Evolutionary conservation across 129 eudicot species (phyloP), one percentile per base, ranked within the genome.

Genomic region (Chrysanthemum lavandulifolium): DNA sequence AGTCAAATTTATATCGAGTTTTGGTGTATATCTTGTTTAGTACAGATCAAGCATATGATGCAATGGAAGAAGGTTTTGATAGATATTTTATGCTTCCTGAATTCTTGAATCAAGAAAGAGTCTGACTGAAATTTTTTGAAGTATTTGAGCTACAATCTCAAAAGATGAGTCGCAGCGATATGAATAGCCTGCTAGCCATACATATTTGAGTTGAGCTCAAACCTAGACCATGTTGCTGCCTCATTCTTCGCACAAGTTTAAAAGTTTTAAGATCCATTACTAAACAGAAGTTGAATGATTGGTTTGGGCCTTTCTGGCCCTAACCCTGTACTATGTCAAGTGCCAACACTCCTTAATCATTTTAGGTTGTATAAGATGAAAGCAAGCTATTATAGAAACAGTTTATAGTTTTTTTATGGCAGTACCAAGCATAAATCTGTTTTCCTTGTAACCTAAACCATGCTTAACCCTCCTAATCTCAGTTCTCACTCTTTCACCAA

Each of bases 401-500:
- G 33, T 29, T 29, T 29, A 29, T 29, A 40, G 45, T 40, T 40
- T 40, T 5, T 40, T 40, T 40, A 40, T 6, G 47, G 47, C 47
- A 40, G 47, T 40, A 36, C 43, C 43, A 36, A 36, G 43, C 43
- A 40, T 40, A 40, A 40, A 8, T 8, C 1, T 40, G 10, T 8
- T 8, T 40, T 40, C 9, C 36, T 31, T 31, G 36, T 31, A 40
- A 40, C 47, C 47, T 40, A 40, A 40, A 40, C 47, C 47, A 40
- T 8, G 47, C 47, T 40, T 40, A 0, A 40, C 47, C 10, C 45
- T 40, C 77, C 58, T 73, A 73, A 60, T 15, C 60, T 11, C 61
- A 48, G 61, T 60, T 73, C 48, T 48, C 60, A 73, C 48, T 29
- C 63, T 14, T 47, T n/a, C 2, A 48, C 48, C 67, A 73, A 51